Conservation (phyloP, 2,329 filamentous ascomycete genomes). For the Xylaria sp. region DNA sequence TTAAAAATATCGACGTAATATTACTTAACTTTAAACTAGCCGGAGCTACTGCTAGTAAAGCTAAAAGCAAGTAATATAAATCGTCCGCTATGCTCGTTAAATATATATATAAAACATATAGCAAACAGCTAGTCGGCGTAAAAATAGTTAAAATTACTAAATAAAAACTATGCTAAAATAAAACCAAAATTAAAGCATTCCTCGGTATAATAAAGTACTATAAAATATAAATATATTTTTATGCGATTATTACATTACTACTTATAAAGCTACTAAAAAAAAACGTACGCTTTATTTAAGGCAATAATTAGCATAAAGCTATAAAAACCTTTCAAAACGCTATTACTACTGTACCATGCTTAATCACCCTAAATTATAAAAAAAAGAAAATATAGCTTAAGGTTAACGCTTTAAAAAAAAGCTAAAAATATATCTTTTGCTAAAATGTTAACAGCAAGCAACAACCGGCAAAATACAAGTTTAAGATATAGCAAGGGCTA, state of each 20-base stretch:
- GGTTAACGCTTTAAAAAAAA: no score
- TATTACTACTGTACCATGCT: background rate
- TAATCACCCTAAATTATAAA: background rate
- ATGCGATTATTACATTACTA: background rate
- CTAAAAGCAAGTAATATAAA: background rate
- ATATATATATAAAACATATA: background rate
- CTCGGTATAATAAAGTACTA: background rate
- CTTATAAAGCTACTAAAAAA: background rate
- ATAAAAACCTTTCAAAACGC: background rate
- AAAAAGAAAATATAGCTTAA: no score
- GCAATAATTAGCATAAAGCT: background rate
- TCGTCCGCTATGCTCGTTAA: background rate
- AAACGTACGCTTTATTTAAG: background rate
- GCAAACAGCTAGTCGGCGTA: rapidly evolving
- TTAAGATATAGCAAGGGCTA: background rate
- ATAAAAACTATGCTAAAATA: background rate
- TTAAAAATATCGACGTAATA: background rate
- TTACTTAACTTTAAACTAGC: background rate
- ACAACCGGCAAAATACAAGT: background rate
- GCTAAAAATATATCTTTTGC: no score
- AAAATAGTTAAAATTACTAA: background rate
- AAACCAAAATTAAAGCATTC: background rate
- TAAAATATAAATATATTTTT: background rate
- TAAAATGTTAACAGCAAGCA: background rate
- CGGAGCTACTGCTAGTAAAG: background rate